phyloP scores from a whole-genome alignment of 352 stramenopile genomes.

The Thraustotheca clavata region DNA sequence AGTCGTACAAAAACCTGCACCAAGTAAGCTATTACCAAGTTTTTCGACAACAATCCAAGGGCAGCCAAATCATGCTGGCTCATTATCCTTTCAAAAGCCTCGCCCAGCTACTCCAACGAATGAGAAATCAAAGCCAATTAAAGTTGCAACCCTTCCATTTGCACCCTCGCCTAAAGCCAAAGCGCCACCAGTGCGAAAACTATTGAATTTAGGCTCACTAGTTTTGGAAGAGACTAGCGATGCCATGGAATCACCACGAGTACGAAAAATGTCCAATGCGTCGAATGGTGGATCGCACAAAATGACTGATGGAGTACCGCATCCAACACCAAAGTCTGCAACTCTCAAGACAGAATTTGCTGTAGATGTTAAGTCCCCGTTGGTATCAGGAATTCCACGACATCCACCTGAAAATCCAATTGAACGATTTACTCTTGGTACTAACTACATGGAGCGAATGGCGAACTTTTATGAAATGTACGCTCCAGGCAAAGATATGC shows the following conservation, averaged over 20 bases:
- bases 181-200: not conserved
- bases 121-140: not conserved
- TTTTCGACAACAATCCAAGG: not conserved
- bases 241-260: not conserved
- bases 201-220: not conserved
- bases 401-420: not conserved
- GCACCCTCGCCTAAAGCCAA: constrained; percentile 2
- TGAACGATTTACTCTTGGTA: too few relatives aligned
- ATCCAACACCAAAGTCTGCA: not conserved
- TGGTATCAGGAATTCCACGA: not conserved
- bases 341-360: not conserved
- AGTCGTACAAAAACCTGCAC: not conserved
- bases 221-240: not conserved
- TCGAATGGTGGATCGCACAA: not conserved
- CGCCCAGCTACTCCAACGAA: not conserved
- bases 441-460: constrained; percentile 3
- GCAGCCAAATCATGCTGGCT: not conserved
- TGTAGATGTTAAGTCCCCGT: not conserved
- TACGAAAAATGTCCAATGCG: constrained; percentile 12
- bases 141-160: constrained; percentile 1
- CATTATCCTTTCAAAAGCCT: not conserved
- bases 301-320: not conserved
- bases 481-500: not conserved
- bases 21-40: not conserved
- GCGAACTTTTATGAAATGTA: constrained; percentile 7